Conservation (phyloP, 768 basidiomycete genomes). For the Dioszegia crocea region DNA sequence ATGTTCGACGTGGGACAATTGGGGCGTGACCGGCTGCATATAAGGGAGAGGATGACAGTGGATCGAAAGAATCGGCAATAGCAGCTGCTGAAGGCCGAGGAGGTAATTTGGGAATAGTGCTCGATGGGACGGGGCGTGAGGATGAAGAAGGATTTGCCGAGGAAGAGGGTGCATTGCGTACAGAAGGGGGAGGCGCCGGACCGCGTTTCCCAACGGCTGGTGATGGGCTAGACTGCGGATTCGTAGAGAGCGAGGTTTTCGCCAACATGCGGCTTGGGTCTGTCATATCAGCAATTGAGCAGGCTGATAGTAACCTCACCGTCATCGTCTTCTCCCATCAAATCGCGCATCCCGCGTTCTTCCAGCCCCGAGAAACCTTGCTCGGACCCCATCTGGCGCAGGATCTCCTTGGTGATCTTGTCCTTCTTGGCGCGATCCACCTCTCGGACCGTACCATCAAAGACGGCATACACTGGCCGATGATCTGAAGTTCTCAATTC, state of each 20-base stretch:
- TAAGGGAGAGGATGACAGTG: not conserved
- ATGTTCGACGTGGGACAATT: not conserved
- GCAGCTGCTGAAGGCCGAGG: not conserved
- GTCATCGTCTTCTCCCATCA: conserved; percentile 11
- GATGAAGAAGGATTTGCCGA: not conserved
- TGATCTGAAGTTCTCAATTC: conserved; percentile 92
- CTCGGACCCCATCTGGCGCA: conserved; percentile 9
- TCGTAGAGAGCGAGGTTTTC: not conserved
- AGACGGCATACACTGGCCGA: conserved; percentile 84
- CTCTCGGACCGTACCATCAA: conserved; percentile 69
- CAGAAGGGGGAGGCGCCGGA: not conserved
- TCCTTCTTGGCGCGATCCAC: conserved; percentile 73
- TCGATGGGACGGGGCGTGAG: not conserved
- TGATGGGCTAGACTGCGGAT: not conserved
- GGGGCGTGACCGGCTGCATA: not conserved
- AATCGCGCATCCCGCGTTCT: conserved; percentile 10
- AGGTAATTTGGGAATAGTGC: not conserved
- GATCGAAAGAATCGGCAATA: not conserved
- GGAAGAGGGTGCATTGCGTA: not conserved
- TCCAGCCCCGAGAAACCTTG: conserved; percentile 19
- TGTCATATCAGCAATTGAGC: not conserved
- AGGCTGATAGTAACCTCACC: conserved; percentile 5
- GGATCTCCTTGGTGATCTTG: conserved; percentile 52
- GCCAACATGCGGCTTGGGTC: too few relatives aligned
- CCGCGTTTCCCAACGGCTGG: not conserved